These are phyloP conservation scores for Oryza coarctata DNA, from an alignment of 176 grass and related monocot species.

Conservation along the genomic window DNA sequence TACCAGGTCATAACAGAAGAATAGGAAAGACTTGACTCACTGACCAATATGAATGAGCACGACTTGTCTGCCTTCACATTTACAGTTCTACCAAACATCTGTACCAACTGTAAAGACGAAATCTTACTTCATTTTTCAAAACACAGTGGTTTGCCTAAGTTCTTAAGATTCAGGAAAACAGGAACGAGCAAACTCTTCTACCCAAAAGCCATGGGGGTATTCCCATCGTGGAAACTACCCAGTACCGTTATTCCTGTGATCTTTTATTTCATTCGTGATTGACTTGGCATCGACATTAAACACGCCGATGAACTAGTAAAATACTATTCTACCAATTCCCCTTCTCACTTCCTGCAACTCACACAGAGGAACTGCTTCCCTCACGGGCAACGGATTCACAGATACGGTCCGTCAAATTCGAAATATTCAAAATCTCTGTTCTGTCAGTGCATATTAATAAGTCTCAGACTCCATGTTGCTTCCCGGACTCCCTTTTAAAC, in stretches of 20 bases:
- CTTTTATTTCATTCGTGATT: neutral
- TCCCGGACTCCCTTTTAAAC: neutral
- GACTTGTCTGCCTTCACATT: neutral
- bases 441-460: neutral
- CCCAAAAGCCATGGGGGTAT: slow-evolving; percentile 8
- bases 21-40: neutral
- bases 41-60: neutral
- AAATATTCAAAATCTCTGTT: neutral
- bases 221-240: neutral
- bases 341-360: neutral
- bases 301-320: neutral
- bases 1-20: neutral
- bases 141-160: neutral
- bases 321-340: neutral
- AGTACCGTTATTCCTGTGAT: neutral
- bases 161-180: neutral
- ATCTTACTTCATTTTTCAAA: neutral
- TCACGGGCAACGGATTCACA: neutral
- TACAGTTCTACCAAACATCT: neutral
- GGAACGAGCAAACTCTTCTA: neutral
- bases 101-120: neutral
- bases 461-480: neutral
- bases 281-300: neutral
- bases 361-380: neutral
- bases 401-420: neutral